phyloP scores from a whole-genome alignment of 2,329 filamentous ascomycete genomes.

The Helminthosporium solani region DNA sequence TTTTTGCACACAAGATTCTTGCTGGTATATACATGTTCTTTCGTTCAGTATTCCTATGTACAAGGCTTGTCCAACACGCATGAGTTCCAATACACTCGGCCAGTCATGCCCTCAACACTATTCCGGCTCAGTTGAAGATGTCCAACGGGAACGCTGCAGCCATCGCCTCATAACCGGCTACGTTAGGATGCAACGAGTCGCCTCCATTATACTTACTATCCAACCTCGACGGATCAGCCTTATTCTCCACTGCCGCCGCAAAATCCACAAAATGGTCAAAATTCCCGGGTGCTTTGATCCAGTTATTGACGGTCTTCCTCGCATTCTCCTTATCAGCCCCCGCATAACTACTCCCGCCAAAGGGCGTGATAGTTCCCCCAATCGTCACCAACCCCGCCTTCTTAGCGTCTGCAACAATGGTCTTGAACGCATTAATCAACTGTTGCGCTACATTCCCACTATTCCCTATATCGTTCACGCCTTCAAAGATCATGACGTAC shows the following conservation, averaged over 20 bases:
- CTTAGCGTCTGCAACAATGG: constrained; percentile 56
- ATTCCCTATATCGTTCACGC: constrained; percentile 66
- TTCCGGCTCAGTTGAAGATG: constrained; percentile 45
- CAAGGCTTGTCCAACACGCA: neutral
- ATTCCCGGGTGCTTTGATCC: constrained; percentile 53
- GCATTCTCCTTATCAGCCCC: constrained; percentile 57
- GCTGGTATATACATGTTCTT: neutral
- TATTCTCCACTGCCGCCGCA: constrained; percentile 55
- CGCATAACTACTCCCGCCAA: constrained; percentile 54
- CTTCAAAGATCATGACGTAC: constrained; percentile 67
- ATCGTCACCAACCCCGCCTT: constrained; percentile 56
- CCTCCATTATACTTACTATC: constrained; percentile 57
- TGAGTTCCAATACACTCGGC: no score
- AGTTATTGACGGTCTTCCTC: constrained; percentile 58
- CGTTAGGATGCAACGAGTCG: constrained; percentile 64
- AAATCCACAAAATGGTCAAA: constrained; percentile 65
- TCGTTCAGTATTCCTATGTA: neutral
- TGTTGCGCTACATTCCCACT: constrained; percentile 17
- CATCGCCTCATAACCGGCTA: constrained; percentile 58
- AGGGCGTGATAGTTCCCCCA: constrained; percentile 65
- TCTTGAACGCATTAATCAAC: constrained; percentile 52
- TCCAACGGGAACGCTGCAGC: constrained; percentile 58
- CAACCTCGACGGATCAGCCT: constrained; percentile 49
- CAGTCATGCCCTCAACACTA: neutral
- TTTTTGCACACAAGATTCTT: neutral